A percentile compares a stretch with the other conserved stretches of the same genome.
phyloP scores from a whole-genome alignment of 2,329 filamentous ascomycete species.

The Whalleya microplaca region DNA sequence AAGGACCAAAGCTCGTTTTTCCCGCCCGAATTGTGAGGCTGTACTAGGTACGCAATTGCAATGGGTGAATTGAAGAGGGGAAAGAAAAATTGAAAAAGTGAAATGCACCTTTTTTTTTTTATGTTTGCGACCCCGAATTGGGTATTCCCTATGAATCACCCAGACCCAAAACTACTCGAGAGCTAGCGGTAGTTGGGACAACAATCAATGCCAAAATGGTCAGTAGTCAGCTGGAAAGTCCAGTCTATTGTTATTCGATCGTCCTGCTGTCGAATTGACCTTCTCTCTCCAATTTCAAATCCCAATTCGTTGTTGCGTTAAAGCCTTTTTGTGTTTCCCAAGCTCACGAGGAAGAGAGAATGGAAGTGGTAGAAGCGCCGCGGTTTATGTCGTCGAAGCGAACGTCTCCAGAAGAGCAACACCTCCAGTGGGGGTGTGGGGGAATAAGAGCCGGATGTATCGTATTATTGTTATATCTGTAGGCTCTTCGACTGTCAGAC shows the following conservation, averaged over 20 bases:
- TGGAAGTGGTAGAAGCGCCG: too few relatives aligned
- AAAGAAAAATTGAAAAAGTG: conserved; percentile 9
- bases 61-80: conserved; percentile 1
- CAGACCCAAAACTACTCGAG: conserved; percentile 4
- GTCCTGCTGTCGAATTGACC: conserved; percentile 1
- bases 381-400: background rate
- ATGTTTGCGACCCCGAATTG: conserved; percentile 6
- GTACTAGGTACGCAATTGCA: background rate
- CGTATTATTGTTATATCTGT: background rate
- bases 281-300: conserved; percentile 1
- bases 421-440: background rate
- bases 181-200: conserved; percentile 2
- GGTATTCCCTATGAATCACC: background rate
- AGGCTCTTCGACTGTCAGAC: conserved; percentile 21
- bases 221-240: conserved; percentile 4
- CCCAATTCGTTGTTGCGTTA: background rate
- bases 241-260: background rate
- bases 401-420: background rate
- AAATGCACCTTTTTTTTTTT: background rate
- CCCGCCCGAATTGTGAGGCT: background rate
- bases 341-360: background rate
- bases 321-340: background rate
- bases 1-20: conserved; percentile 13
- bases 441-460: background rate
- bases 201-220: conserved; percentile 1